phyloP scores from a whole-genome alignment of 805 yeast species.

The Lipomyces chichibuensis region DNA sequence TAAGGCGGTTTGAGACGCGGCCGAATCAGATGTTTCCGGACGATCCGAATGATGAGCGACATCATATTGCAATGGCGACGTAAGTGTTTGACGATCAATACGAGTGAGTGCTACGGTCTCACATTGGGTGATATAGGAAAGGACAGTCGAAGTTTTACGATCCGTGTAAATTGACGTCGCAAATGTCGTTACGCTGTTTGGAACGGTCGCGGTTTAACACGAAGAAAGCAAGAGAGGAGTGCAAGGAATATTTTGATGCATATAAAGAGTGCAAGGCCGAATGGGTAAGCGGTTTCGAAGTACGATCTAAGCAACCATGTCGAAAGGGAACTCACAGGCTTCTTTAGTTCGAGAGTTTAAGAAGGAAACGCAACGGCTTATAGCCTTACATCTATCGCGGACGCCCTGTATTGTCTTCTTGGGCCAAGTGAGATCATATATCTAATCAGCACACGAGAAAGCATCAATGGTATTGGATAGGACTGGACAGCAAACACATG shows the following conservation, averaged over 20 bases:
- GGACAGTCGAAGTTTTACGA: conserved; percentile 85
- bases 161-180: conserved; percentile 88
- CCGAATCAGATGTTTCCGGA: conserved; percentile 76
- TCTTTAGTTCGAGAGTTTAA: neutral
- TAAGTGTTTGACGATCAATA: conserved; percentile 14
- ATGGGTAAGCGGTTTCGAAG: conserved; percentile 51
- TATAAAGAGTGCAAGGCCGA: conserved; percentile 87
- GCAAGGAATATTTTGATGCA: conserved; percentile 85
- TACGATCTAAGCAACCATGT: neutral
- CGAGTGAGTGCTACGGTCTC: neutral
- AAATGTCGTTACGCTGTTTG: conserved; percentile 83
- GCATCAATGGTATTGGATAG: too few relatives aligned
- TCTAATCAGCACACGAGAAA: neutral
- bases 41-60: conserved; percentile 72
- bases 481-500: too few relatives aligned
- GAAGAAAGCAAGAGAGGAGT: conserved; percentile 51
- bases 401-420: too few relatives aligned
- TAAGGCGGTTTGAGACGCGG: conserved; percentile 23
- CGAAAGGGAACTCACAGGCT: neutral
- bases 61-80: conserved; percentile 66
- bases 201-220: conserved; percentile 74
- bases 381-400: neutral
- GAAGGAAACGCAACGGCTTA: neutral
- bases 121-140: conserved; percentile 47
- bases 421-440: neutral